Percentiles rank a stretch among this genome's conserved stretches.
phyloP scores from a whole-genome alignment of 2,329 filamentous ascomycete species.

The Coniella vitis region DNA sequence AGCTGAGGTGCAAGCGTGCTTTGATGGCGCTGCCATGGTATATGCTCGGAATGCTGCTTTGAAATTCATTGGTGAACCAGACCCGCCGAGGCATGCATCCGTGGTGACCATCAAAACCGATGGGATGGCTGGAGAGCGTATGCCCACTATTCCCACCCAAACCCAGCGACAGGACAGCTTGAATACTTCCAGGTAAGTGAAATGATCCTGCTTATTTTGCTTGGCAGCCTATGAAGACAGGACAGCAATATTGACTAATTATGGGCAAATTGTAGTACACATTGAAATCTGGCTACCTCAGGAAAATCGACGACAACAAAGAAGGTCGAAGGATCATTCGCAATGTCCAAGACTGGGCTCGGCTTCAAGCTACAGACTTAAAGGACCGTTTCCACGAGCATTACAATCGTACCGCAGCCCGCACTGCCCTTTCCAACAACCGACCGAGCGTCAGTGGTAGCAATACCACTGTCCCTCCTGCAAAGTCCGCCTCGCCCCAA shows the following conservation, averaged over 20 bases:
- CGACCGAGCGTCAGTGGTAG: not conserved
- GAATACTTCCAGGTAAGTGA: not conserved
- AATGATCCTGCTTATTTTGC: not conserved
- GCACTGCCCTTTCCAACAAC: not conserved
- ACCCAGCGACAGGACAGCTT: not conserved
- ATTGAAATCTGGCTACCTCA: conserved; percentile 14
- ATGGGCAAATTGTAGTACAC: conserved; percentile 16
- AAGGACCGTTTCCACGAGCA: conserved; percentile 18
- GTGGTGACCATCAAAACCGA: conserved; percentile 24
- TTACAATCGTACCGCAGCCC: conserved; percentile 1
- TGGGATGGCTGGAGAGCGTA: conserved; percentile 21
- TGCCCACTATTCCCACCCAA: conserved; percentile 21
- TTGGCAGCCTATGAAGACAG: not conserved
- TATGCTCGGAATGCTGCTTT: conserved; percentile 23
- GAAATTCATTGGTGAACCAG: conserved; percentile 11
- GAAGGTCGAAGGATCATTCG: conserved; percentile 17
- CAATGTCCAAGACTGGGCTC: conserved; percentile 22
- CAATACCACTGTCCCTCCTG: not conserved
- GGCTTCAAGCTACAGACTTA: conserved; percentile 14
- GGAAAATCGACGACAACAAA: conserved; percentile 15
- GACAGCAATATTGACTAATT: conserved; percentile 12
- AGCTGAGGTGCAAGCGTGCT: conserved; percentile 18
- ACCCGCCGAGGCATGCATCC: conserved; percentile 18
- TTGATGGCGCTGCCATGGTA: conserved; percentile 24
- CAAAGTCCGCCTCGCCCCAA: no score